A percentile compares a stretch with the other conserved stretches of the same genome.
Conservation (phyloP, 2,329 filamentous ascomycete genomes). For the Whalleya microplaca region DNA sequence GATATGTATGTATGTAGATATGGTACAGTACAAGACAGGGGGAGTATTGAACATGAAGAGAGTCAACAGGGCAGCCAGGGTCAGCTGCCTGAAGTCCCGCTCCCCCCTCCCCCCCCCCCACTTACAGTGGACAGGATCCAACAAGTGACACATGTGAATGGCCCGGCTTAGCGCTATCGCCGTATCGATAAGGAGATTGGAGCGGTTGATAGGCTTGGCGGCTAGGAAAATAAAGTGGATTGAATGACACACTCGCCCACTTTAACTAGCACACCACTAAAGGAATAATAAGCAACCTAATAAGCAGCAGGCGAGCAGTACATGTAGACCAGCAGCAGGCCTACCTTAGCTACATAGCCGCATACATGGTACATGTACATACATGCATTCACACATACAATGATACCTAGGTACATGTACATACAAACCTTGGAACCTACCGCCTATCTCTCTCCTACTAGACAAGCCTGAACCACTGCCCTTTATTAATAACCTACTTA, state of each 20-base stretch:
- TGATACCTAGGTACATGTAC: too few relatives aligned
- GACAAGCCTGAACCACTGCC: too few relatives aligned
- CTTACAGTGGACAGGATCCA: conserved; percentile 9
- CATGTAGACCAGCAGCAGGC: neutral
- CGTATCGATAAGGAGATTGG: conserved; percentile 19
- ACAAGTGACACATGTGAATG: conserved; percentile 18
- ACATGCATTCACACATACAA: too few relatives aligned
- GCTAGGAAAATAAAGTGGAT: conserved; percentile 14
- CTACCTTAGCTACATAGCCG: too few relatives aligned
- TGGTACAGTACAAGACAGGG: too few relatives aligned
- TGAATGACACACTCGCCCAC: conserved; percentile 29
- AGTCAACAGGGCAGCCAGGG: conserved; percentile 1
- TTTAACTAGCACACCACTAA: conserved; percentile 1
- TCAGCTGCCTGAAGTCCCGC: conserved; percentile 29
- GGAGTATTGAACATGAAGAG: neutral
- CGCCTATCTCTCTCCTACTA: conserved; percentile 3
- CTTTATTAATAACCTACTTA: too few relatives aligned
- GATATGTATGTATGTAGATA: too few relatives aligned
- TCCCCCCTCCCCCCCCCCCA: too few relatives aligned
- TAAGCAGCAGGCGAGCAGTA: neutral
- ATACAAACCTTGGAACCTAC: too few relatives aligned
- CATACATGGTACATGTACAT: too few relatives aligned
- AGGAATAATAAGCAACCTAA: too few relatives aligned
- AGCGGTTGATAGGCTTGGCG: conserved; percentile 21
- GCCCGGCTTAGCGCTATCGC: conserved; percentile 19